Evolutionary conservation across 495 filamentous ascomycete genomes (phyloP), one percentile per base, ranked within the genome.

Genomic region (Patellaria atrata): DNA sequence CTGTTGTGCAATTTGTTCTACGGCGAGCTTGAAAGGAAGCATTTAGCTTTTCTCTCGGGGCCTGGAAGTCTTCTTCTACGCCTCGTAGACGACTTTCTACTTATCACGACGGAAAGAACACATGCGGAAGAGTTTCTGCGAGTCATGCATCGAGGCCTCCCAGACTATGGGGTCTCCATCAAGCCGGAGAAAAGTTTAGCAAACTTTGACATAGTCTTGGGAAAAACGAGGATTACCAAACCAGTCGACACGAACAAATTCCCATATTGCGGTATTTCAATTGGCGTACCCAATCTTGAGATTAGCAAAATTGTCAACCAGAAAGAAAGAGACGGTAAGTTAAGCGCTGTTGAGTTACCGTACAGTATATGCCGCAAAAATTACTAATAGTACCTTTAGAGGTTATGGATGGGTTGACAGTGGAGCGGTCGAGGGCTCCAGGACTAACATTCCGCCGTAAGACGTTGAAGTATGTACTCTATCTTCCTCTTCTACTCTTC

Each of bases 1-100:
- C 61, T 82, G 20, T 64, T 97, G 0, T 94, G 91, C 65, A 96
- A 84, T 52, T 82, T 87, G 51, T 92, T 94, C 52, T 96, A 94
- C 50, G 87, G 78, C 3, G 71, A 85, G 41, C 64, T 97, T 2
- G 91, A 97, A 55, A 45, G 60, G 3, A 57, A 74, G 15, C 56
- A 73, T 2, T 58, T 97, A 3, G 50, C 55, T 1, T 96, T 94
- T 49, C 51, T 87, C 6, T 35, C 62, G 2, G 50, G 60, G 3
- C 55, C 63, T 2, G 60, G 80, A 5, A 73, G 70, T 20, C 50
- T 94, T 4, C 62, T 97, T 18, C 51, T 96, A 24, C 64, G 89
- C 24, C 66, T 94, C 1, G 79, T 91, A 25, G 89, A 97, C 33
- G 89, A 97, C 45, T 96, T 96, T 44, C 57, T 94, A 12, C 70